A percentile compares a stretch with the other conserved stretches of the same genome.
phyloP scores from a whole-genome alignment of 192 early-diverging fungal genomes.

The Mortierella claussenii region DNA sequence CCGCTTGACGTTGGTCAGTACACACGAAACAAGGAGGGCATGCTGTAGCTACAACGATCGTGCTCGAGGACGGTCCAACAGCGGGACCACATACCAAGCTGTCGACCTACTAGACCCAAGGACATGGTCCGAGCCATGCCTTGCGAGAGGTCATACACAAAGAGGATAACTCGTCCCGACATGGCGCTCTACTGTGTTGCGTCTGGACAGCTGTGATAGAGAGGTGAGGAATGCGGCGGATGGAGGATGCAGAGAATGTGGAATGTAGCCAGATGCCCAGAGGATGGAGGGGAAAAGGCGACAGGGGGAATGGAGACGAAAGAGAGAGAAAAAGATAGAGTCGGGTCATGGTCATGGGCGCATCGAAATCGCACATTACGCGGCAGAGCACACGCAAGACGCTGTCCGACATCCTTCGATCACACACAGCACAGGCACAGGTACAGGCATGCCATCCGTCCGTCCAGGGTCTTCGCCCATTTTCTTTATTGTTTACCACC shows the following conservation, averaged over 20 bases:
- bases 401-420: too few relatives aligned
- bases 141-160: constrained; percentile 71
- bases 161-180: constrained; percentile 58
- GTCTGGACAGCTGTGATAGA: not conserved
- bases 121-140: constrained; percentile 84
- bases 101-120: constrained; percentile 67
- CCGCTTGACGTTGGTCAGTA: not conserved
- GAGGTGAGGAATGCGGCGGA: not conserved
- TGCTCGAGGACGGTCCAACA: too few relatives aligned
- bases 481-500: too few relatives aligned
- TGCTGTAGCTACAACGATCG: too few relatives aligned
- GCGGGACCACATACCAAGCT: constrained; percentile 73
- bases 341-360: too few relatives aligned
- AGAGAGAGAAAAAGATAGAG: not conserved
- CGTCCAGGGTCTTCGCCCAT: too few relatives aligned
- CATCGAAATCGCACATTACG: too few relatives aligned
- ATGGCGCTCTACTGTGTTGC: too few relatives aligned
- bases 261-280: too few relatives aligned
- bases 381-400: too few relatives aligned
- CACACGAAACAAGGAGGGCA: not conserved
- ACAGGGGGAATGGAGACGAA: not conserved
- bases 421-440: too few relatives aligned
- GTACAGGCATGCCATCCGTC: too few relatives aligned
- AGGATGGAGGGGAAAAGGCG: not conserved
- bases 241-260: not conserved